A percentile compares a stretch with the other conserved stretches of the same genome.
phyloP scores from a whole-genome alignment of 371 early-diverging fungal species.

The Zopfochytrium polystomum region DNA sequence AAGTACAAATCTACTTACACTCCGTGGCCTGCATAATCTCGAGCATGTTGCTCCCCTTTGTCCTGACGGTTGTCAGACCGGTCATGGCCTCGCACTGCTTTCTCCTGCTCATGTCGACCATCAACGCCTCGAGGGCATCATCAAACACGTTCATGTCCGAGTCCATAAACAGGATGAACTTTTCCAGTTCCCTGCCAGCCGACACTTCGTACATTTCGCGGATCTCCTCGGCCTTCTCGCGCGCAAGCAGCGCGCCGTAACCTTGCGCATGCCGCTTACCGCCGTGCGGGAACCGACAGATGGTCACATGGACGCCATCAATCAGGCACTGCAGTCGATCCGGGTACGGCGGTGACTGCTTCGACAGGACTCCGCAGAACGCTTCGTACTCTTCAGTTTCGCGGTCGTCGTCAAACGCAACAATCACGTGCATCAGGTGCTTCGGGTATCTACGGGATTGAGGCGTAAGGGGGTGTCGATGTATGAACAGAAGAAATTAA shows the following conservation, averaged over 20 bases:
- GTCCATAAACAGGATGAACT: conserved; percentile 35
- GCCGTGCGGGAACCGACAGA: too few species aligned
- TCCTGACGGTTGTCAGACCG: background rate
- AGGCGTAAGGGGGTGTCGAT: too few species aligned
- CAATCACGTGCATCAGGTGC: background rate
- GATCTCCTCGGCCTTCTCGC: background rate
- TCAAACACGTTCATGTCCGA: conserved; percentile 34
- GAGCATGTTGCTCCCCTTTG: background rate
- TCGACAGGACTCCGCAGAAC: too few species aligned
- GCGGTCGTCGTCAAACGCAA: conserved; percentile 10
- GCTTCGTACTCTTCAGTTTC: too few species aligned
- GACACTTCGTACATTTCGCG: background rate
- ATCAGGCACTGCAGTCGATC: background rate
- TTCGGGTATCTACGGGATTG: too few species aligned
- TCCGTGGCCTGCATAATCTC: conserved; percentile 2
- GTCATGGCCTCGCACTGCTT: background rate
- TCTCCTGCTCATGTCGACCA: background rate
- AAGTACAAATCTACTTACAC: background rate
- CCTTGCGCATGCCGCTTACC: conserved; percentile 3
- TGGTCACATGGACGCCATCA: background rate
- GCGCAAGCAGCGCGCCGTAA: background rate
- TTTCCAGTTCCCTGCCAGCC: conserved; percentile 21
- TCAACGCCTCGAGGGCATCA: background rate
- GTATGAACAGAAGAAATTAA: too few species aligned
- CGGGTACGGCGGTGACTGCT: background rate